Evolutionary conservation across 768 basidiomycete species (phyloP).

Genomic region (Hygrophoropsis aurantiaca): DNA sequence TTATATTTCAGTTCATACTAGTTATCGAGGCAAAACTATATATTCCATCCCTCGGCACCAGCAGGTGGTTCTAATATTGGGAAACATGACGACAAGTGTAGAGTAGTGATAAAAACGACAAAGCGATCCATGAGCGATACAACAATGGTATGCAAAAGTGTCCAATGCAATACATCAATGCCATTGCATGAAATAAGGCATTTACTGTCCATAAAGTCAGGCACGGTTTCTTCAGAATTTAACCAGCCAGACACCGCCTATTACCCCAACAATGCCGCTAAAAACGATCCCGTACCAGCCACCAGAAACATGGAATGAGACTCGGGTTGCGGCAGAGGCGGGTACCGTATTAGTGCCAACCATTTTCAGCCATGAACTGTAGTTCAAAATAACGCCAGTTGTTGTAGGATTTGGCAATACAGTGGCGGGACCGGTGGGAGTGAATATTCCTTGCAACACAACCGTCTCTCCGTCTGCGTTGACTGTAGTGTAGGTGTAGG

Average conservation of each 20-base stretch:
- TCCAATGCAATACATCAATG: constrained; percentile 8
- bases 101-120: constrained; percentile 8
- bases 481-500: constrained; percentile 50
- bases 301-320: constrained; percentile 14
- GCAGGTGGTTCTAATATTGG: no score
- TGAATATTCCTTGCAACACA: constrained; percentile 24
- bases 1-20: no score
- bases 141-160: background rate
- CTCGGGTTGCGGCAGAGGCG: constrained; percentile 23
- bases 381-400: constrained; percentile 25
- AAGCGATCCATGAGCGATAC: background rate
- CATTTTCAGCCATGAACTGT: constrained; percentile 28
- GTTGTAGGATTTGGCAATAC: constrained; percentile 24
- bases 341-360: constrained; percentile 30
- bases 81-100: background rate
- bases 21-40: no score
- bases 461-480: constrained; percentile 29
- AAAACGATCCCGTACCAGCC: constrained; percentile 28
- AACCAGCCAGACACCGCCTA: constrained; percentile 32
- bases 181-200: constrained; percentile 1
- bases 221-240: constrained; percentile 11
- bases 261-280: constrained; percentile 22
- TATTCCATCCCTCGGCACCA: no score
- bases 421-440: constrained; percentile 29
- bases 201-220: constrained; percentile 8